Base-by-base conservation (phyloP, 257 asterid species). In the Forsythia suspensa region DNA sequence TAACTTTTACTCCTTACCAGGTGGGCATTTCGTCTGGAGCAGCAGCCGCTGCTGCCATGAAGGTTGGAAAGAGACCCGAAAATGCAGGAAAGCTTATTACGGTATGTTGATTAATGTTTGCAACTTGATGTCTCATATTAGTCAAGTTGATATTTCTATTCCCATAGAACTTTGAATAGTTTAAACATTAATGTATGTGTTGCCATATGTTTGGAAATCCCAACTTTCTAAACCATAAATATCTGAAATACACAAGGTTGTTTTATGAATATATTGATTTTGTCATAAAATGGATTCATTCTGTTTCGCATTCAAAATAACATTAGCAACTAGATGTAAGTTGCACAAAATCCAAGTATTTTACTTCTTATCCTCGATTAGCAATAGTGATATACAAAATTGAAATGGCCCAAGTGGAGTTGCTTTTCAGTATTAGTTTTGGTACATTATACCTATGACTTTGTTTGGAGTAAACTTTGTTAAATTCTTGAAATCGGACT, bases 1-100 rank as follows among this genome's bases (percentile, higher is more conserved):
- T 77, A 67, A 52, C 44, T 20, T 51, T 63, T 12, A 67, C 15
- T 40, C 75, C 42, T 80, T 34, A 67, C 73, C 88, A 93, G 99
- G 98, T 95, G 74, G 99, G 99, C 43, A 93, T 95, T 81, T 95
- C 99, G 79, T 95, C 98, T 6, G 99, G 99, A 83, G 99, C 97
- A n/a, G 99, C 98, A 0, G 97, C 98, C 0, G 97, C 97, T 2
- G 97, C 98, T 79, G 98, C 98, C 59, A 84, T 95, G 24, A 34
- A 76, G 84, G 96, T 95, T 59, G 99, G 89, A 79, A 91, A 90
- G 91, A 90, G 97, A 86, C 97, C 97, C 21, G 97, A 95, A 89
- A 95, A 95, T 89, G 96, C 92, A 18, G 99, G 98, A 82, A 93
- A 95, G 79, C 99, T 95, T 81, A 91, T 95, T 68, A 86, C 91